Base-by-base conservation (phyloP, 352 stramenopile genomes). In the Globisporangium polare region DNA sequence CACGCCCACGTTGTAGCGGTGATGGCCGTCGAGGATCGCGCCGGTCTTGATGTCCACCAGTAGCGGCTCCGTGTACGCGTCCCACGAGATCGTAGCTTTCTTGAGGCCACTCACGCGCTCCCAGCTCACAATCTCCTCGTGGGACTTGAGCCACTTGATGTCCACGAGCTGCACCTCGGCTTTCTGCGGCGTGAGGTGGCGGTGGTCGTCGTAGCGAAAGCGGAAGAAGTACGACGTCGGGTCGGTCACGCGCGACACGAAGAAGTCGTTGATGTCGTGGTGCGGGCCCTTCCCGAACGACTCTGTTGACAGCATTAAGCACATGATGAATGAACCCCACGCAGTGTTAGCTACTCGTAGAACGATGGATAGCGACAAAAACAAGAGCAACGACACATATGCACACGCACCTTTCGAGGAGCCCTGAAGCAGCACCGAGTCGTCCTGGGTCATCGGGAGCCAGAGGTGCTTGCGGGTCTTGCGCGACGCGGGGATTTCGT, bases 141-240 rank as follows among this genome's bases (percentile, higher is more conserved):
- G 86, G 3, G 86, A 78, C 62, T 95, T 93, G 35, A 95, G 81
- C 86, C 86, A 95, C 20, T 77, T 43, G 22, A 95, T 73, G 43
- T 90, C 78, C 7, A 95, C 86, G 24, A 95, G 83, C 60, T 92
- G 78, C 52, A 95, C 86, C 47, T 90, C 71, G 3, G 80, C 79
- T 54, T 93, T 92, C 65, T 89, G 74, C 8, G 84, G 84, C 33
- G 70, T 74, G 53, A 90, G 68, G 62, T 90, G 80, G 8, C 76
- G 68, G 27, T 73, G 55, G 50, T 89, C 72, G 59, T 93, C 84
- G 49, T 78, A 89, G 58, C 82, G 85, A 66, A 92, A 95, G 53
- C 79, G 78, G 56, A 85, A 95, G 67, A 95, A 95, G 68, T 93
- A 95, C 24, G 86, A 95, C 47, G 86, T 93, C 52, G 84, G 83